phyloP scores from a whole-genome alignment of 2,329 filamentous ascomycete genomes.

The Pseudogymnoascus sp. region DNA sequence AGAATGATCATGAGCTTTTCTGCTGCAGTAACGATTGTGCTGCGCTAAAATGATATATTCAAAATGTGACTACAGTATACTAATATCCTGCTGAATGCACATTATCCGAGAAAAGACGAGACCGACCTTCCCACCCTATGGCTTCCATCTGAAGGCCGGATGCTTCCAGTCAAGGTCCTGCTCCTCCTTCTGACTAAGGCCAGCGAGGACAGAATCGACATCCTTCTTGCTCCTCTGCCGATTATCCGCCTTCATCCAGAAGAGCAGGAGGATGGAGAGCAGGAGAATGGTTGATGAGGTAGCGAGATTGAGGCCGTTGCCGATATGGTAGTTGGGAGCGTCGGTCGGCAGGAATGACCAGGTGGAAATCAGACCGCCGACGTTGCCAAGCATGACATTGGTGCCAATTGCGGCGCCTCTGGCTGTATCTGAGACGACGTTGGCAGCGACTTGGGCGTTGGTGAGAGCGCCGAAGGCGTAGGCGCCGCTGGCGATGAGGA shows the following conservation, averaged over 20 bases:
- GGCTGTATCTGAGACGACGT: slow-evolving; percentile 63
- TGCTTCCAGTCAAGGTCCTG: slow-evolving; percentile 59
- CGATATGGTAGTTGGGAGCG: slow-evolving; percentile 57
- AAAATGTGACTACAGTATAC: background rate
- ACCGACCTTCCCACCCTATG: slow-evolving; percentile 16
- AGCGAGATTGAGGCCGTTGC: slow-evolving; percentile 62
- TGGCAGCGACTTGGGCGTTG: slow-evolving; percentile 60
- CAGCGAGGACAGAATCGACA: slow-evolving; percentile 46
- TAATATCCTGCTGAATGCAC: background rate
- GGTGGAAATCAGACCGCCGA: slow-evolving; percentile 59
- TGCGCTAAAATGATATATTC: background rate
- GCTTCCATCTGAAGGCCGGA: slow-evolving; percentile 54
- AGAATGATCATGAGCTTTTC: background rate
- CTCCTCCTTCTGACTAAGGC: slow-evolving; percentile 42
- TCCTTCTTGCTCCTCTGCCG: slow-evolving; percentile 44
- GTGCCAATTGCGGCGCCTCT: slow-evolving; percentile 57
- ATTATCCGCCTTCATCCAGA: slow-evolving; percentile 59
- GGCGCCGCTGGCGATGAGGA: slow-evolving; percentile 56
- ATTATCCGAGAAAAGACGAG: background rate
- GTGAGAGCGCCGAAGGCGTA: slow-evolving; percentile 56
- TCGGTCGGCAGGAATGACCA: slow-evolving; percentile 58
- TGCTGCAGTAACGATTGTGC: background rate
- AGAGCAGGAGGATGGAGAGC: slow-evolving; percentile 36
- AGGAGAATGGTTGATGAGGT: slow-evolving; percentile 49
- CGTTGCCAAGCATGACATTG: slow-evolving; percentile 63